Evolutionary conservation across 2,329 filamentous ascomycete genomes (phyloP).

Genomic region (Dryadomyces quercus-mongolicae): DNA sequence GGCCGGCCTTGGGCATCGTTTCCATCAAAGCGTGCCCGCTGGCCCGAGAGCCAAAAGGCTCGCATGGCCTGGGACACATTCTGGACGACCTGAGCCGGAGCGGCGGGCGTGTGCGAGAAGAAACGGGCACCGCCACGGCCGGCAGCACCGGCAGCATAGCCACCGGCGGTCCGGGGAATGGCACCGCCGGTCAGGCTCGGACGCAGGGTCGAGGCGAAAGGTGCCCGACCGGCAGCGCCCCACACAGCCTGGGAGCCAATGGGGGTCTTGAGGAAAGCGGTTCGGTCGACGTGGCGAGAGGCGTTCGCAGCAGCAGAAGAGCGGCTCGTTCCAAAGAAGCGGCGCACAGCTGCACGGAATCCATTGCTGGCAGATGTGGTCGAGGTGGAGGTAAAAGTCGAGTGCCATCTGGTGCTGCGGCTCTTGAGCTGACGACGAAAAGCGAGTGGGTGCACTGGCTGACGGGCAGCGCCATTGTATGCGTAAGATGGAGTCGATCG

Average conservation of each 20-base stretch:
- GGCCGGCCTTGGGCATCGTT: conserved; percentile 61
- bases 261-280: conserved; percentile 34
- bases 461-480: conserved; percentile 19
- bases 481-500: conserved; percentile 15
- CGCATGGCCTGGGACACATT: conserved; percentile 92
- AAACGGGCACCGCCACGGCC: conserved; percentile 67
- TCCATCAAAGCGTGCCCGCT: conserved; percentile 81
- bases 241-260: conserved; percentile 39
- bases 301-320: conserved; percentile 19
- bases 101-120: conserved; percentile 79
- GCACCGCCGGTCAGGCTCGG: conserved; percentile 87
- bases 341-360: conserved; percentile 21
- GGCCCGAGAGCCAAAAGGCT: conserved; percentile 82
- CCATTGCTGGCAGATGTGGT: neutral
- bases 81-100: conserved; percentile 80
- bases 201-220: conserved; percentile 78
- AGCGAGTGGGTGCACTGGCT: conserved; percentile 39
- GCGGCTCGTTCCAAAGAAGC: conserved; percentile 35
- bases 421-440: conserved; percentile 37
- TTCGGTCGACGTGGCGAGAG: conserved; percentile 30
- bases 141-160: conserved; percentile 62
- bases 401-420: conserved; percentile 24
- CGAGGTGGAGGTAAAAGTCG: neutral
- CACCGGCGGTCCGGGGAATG: conserved; percentile 72
- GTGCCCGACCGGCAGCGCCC: conserved; percentile 60